A percentile compares a stretch with the other conserved stretches of the same genome.
Conservation (phyloP, 176 grass and related monocot genomes). For the Carex littledalei region DNA sequence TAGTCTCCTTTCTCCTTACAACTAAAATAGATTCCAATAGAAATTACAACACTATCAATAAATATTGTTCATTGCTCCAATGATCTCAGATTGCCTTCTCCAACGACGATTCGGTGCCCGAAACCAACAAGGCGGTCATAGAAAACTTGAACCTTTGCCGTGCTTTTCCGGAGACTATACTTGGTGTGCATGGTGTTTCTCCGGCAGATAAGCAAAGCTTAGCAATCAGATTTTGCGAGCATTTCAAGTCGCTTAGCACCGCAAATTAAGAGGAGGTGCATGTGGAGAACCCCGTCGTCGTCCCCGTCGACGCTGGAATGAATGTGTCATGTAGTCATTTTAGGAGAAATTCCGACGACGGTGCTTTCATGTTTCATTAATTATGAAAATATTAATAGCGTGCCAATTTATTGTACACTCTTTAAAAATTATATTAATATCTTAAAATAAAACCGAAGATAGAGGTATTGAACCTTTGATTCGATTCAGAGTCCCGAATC, state of each 20-base stretch:
- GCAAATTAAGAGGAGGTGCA: conserved; percentile 8
- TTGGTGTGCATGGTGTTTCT: conserved; percentile 71
- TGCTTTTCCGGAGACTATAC: conserved; percentile 71
- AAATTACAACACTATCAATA: too few species aligned
- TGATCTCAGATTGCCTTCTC: conserved; percentile 59
- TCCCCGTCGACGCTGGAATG: background rate
- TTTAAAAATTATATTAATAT: too few species aligned
- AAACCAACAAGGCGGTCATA: conserved; percentile 32
- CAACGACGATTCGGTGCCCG: conserved; percentile 40
- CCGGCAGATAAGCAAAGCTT: conserved; percentile 61
- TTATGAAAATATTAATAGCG: too few species aligned
- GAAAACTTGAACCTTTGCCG: conserved; percentile 51
- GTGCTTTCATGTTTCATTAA: too few species aligned
- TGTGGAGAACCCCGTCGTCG: background rate
- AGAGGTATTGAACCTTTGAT: too few species aligned
- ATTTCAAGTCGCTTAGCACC: conserved; percentile 23
- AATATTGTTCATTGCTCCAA: too few species aligned
- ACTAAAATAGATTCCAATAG: too few species aligned
- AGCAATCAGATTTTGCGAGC: conserved; percentile 47
- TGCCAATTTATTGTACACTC: too few species aligned
- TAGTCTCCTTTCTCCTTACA: too few species aligned
- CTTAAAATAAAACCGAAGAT: too few species aligned
- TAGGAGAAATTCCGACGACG: too few species aligned
- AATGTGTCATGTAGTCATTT: background rate
- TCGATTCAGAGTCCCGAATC: too few species aligned